Evolutionary conservation across 805 yeast species (phyloP).

Genomic region (Cyberlindnera sargentensis): DNA sequence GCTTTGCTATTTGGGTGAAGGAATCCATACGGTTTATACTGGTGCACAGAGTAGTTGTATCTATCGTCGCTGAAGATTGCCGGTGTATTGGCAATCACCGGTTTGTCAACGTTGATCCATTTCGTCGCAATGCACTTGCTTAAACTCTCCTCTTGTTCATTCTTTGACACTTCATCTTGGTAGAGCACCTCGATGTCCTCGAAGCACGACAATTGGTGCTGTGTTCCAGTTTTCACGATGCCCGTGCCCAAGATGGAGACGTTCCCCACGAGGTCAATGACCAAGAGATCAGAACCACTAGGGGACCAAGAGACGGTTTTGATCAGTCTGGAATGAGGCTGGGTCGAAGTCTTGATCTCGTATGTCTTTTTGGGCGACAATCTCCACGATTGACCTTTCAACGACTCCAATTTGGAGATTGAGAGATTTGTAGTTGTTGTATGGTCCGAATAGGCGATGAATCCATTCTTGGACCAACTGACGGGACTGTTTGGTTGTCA

Average conservation of each 20-base stretch:
- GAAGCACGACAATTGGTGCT: slow-evolving; percentile 20
- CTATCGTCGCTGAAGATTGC: slow-evolving; percentile 35
- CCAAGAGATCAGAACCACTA: slow-evolving; percentile 74
- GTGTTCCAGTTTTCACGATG: slow-evolving; percentile 30
- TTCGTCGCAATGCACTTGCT: slow-evolving; percentile 38
- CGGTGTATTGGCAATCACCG: slow-evolving; percentile 52
- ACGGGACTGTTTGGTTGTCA: neutral
- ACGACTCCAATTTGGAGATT: slow-evolving; percentile 39
- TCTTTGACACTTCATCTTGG: slow-evolving; percentile 29
- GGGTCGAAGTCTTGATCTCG: slow-evolving; percentile 19
- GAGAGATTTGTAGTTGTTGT: slow-evolving; percentile 28
- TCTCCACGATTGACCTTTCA: slow-evolving; percentile 75
- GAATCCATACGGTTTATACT: slow-evolving; percentile 52
- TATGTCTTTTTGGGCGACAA: slow-evolving; percentile 28
- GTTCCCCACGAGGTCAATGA: slow-evolving; percentile 67
- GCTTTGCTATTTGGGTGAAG: slow-evolving; percentile 68
- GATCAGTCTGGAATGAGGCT: slow-evolving; percentile 5
- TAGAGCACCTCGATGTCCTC: slow-evolving; percentile 25
- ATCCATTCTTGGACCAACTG: slow-evolving; percentile 77
- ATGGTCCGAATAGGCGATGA: slow-evolving; percentile 61
- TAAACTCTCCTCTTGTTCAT: slow-evolving; percentile 21
- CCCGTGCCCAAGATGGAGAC: slow-evolving; percentile 51
- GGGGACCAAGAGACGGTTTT: slow-evolving; percentile 59
- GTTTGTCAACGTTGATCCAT: slow-evolving; percentile 74
- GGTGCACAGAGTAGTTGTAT: slow-evolving; percentile 52